Percentiles rank a stretch among this genome's conserved stretches.
These are phyloP conservation scores for Leptodontidium sp. DNA, from an alignment of 2,329 filamentous ascomycete genomes.

Conservation along the genomic window DNA sequence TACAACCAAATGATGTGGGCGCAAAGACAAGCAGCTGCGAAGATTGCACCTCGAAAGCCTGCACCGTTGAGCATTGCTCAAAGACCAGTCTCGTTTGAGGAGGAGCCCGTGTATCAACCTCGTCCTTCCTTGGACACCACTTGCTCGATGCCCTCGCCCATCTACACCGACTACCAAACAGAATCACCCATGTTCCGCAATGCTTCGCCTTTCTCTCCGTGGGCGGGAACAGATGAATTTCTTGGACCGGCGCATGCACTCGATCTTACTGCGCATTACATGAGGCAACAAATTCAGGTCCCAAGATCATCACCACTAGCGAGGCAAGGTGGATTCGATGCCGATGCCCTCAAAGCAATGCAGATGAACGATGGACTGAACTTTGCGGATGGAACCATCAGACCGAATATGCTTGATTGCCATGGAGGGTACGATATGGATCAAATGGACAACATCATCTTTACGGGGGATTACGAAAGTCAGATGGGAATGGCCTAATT, in stretches of 20 bases:
- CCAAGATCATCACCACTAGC: slow-evolving; percentile 32
- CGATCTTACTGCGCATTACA: slow-evolving; percentile 39
- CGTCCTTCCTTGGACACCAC: slow-evolving; percentile 34
- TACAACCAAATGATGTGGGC: slow-evolving; percentile 39
- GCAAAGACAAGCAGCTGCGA: slow-evolving; percentile 33
- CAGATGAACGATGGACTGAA: slow-evolving; percentile 38
- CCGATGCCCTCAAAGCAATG: slow-evolving; percentile 34
- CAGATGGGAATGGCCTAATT: slow-evolving; percentile 17
- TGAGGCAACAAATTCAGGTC: slow-evolving; percentile 34
- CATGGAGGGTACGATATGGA: slow-evolving; percentile 29
- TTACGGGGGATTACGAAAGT: slow-evolving; percentile 5
- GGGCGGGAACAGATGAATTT: slow-evolving; percentile 41
- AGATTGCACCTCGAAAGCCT: slow-evolving; percentile 20
- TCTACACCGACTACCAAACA: slow-evolving; percentile 40
- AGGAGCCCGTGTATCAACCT: slow-evolving; percentile 31
- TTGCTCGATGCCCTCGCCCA: slow-evolving; percentile 39
- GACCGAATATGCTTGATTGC: slow-evolving; percentile 31
- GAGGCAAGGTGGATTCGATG: slow-evolving; percentile 26
- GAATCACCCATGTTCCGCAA: slow-evolving; percentile 41
- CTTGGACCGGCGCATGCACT: slow-evolving; percentile 36
- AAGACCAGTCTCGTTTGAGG: slow-evolving; percentile 23
- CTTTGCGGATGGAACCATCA: slow-evolving; percentile 35
- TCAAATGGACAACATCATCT: slow-evolving; percentile 17
- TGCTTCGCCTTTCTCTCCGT: slow-evolving; percentile 38
- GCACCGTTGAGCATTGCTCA: slow-evolving; percentile 29